Evolutionary conservation across 2,329 filamentous ascomycete species (phyloP), one percentile per base, ranked within the genome.

Genomic region (Colletotrichum tanaceti): DNA sequence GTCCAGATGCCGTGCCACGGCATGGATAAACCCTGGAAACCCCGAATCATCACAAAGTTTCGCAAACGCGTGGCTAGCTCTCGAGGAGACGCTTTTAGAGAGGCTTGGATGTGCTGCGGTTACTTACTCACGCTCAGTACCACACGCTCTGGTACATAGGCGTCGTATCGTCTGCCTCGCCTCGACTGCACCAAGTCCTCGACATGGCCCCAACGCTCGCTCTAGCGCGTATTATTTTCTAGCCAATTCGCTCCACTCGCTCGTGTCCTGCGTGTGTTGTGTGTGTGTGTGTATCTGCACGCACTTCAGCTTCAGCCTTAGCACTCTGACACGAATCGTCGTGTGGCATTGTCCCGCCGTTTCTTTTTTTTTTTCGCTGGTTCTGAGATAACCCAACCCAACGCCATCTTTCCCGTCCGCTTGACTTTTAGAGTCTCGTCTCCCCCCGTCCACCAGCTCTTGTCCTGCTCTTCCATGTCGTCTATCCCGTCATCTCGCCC

Each of bases 251-350:
- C 53, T 59, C 46, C 60, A 61, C 49, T 60, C 62, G 22, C 24
- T 66, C 47, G 24, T 68, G 32, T 35, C 32, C 32, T 35, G 32
- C 32, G 32, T 35, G 32, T 10, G 32, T 35, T 32, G 32, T 32
- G 9, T 35, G 32, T 35, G 32, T 35, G 32, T 35, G 32, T 35
- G 35, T 59, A 38, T 57, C 47, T 59, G 43, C 32, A 60, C 58
- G 50, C 63, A 52, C 46, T 66, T 63, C 66, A 66, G 66, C 66
- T n/a, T n/a, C n/a, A n/a, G n/a, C n/a, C n/a, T 63, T 66, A 61
- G 63, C 57, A 69, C 66, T 50, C 50, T 46, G n/a, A 24, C 65
- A 60, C 62, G 62, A 65, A 55, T 65, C 55, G 44, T 68, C 66
- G 38, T 38, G 66, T 69, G 44, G 50, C 66, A 69, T 66, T 50